These are phyloP conservation scores for Scutellaria barbata DNA, from an alignment of 257 asterid species.

Conservation along the genomic window DNA sequence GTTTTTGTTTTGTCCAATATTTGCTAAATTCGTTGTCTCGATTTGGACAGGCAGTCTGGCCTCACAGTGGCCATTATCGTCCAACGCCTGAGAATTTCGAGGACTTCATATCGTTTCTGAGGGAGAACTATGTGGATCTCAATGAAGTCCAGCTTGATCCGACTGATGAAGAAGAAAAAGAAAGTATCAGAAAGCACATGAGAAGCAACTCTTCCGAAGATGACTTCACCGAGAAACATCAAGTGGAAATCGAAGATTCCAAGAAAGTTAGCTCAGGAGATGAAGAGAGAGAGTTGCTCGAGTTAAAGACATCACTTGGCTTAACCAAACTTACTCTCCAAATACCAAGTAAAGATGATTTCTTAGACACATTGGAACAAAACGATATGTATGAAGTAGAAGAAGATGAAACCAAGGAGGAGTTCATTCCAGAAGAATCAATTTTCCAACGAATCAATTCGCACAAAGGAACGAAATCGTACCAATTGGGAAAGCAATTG, in stretches of 20 bases:
- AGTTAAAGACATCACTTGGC: constrained; percentile 32
- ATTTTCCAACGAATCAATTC: constrained; percentile 64
- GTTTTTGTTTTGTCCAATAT: constrained; percentile 1
- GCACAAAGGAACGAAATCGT: constrained; percentile 63
- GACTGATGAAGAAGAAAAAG: constrained; percentile 63
- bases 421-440: constrained; percentile 53
- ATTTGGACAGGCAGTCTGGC: constrained; percentile 87
- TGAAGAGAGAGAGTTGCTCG: constrained; percentile 34
- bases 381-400: constrained; percentile 37
- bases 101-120: constrained; percentile 68
- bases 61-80: constrained; percentile 94
- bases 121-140: constrained; percentile 71
- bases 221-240: constrained; percentile 51
- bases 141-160: constrained; percentile 70
- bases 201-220: constrained; percentile 74
- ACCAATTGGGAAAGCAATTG: constrained; percentile 70
- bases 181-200: constrained; percentile 48
- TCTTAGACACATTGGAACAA: constrained; percentile 49
- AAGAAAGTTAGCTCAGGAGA: constrained; percentile 37
- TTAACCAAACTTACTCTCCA: constrained; percentile 52
- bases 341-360: constrained; percentile 60
- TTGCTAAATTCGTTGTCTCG: constrained; percentile 8
- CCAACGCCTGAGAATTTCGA: constrained; percentile 89
- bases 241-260: constrained; percentile 42
- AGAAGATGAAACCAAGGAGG: constrained; percentile 46